Conservation (phyloP, 78 protist genomes). For the Blattamonas nauphoetae region DNA sequence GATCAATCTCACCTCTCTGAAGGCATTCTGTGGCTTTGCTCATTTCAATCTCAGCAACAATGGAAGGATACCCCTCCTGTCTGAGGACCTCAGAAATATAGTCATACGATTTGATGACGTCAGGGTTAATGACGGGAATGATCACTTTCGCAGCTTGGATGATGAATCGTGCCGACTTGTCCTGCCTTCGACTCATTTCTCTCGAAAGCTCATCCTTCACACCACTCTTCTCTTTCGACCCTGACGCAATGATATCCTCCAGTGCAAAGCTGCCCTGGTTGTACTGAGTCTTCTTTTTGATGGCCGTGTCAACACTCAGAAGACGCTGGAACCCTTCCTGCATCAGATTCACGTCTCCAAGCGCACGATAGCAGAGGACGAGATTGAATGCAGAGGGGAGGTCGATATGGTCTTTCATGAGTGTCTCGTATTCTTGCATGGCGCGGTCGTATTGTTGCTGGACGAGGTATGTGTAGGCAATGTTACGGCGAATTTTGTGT, state of each 20-base stretch:
- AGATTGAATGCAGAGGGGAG: slow-evolving; percentile 7
- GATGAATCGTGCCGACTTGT: not conserved
- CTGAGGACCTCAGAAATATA: not conserved
- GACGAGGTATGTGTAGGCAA: not conserved
- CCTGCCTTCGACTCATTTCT: not conserved
- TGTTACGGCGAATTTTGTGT: not conserved
- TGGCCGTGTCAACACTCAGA: not conserved
- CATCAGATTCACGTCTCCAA: not conserved
- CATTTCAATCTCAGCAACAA: not conserved
- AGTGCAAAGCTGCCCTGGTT: not conserved
- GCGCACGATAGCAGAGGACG: slow-evolving; percentile 1
- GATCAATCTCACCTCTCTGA: not conserved
- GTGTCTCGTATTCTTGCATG: not conserved
- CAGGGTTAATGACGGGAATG: not conserved
- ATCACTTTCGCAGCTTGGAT: not conserved
- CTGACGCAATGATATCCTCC: not conserved
- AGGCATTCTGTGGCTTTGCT: not conserved
- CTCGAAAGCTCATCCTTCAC: not conserved
- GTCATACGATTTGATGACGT: not conserved
- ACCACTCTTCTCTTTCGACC: no score
- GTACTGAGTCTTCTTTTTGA: not conserved
- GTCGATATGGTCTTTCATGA: not conserved
- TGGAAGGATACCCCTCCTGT: not conserved
- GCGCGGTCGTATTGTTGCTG: slow-evolving; percentile 7
- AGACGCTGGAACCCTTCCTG: not conserved